Evolutionary conservation across 192 early-diverging fungal species (phyloP), one percentile per base, ranked within the genome.

Genomic region (Coemansia sp.): DNA sequence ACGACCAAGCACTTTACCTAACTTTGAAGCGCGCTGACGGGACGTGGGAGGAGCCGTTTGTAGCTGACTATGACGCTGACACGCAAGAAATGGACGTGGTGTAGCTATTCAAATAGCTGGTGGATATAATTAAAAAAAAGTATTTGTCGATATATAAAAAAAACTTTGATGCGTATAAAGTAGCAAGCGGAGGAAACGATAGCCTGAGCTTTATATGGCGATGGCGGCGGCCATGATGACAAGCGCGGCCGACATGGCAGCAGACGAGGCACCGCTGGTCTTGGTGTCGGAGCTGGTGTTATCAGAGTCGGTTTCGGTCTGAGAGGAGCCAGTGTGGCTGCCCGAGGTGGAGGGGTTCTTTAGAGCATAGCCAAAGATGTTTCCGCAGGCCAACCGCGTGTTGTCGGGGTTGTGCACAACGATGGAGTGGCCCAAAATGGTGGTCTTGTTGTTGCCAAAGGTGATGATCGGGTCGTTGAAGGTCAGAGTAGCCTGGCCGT

Each of bases 331-430:
- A 33, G 59, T n/a, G 59, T 64, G 42, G 33, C 59, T 57, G 41
- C 41, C 42, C 24, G 65, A 13, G 52, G 55, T 54, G 34, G 63
- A 43, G 63, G 34, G 54, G 69, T 3, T 62, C 66, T 60, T 72
- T 62, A 69, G 63, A 16, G 68, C 71, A 42, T 67, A 83, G 31
- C 72, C 80, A 52, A 75, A 67, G 38, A 90, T 85, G 75, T 90
- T 80, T 24, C 72, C 86, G 72, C 88, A 90, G 13, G 85, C 88
- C 68, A 88, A 51, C 13, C 88, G 88, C 52, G 75, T 70, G 43
- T 71, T 78, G 71, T 83, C 77, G 65, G 75, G 34, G 52, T 73
- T 78, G 72, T 89, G 88, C 47, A 89, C 85, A 34, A 89, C 88
- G 63, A 89, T 66, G 1, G 88, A 88, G 68, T 84, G 87, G 36